Conservation (phyloP, 768 basidiomycete genomes). For the Panaeolus cyanescens region DNA sequence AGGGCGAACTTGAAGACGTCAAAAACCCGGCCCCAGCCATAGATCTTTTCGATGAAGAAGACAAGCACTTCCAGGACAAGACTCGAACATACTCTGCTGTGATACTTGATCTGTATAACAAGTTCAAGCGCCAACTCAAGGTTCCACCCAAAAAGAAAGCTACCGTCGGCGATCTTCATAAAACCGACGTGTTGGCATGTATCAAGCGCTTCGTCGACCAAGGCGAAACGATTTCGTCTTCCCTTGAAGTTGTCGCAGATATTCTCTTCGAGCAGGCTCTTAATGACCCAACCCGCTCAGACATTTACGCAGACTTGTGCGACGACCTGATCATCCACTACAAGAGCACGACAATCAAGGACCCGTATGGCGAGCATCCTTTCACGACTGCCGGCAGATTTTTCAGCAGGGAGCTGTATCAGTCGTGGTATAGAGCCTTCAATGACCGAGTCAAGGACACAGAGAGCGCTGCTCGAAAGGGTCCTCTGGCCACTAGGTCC, state of each 20-base stretch:
- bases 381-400: not conserved
- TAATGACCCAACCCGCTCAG: not conserved
- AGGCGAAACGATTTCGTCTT: not conserved
- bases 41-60: not conserved
- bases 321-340: no score
- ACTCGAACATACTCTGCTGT: not conserved
- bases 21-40: no score
- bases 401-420: not conserved
- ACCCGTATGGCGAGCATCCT: not conserved
- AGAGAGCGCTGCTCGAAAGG: not conserved
- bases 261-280: not conserved
- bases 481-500: no score
- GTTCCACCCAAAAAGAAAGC: not conserved
- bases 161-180: not conserved
- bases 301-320: not conserved
- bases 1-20: no score
- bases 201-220: not conserved
- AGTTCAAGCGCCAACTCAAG: not conserved
- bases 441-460: not conserved
- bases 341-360: not conserved
- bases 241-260: not conserved
- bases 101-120: not conserved
- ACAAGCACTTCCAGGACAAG: not conserved
- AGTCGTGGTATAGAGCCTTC: not conserved
- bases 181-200: not conserved